Conservation (phyloP, 78 protist species). For the Polysphondylium violaceum region DNA sequence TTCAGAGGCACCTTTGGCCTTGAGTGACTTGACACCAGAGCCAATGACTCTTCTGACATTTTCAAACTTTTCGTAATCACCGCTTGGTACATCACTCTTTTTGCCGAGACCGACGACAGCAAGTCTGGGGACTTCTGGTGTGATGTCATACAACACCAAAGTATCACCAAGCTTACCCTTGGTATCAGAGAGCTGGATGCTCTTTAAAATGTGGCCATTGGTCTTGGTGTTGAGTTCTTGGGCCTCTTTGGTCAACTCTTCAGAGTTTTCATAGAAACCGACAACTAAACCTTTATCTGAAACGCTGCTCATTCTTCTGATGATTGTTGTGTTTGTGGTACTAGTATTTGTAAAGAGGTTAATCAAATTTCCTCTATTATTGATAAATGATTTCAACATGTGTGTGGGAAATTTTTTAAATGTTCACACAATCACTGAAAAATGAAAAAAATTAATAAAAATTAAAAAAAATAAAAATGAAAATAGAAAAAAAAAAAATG, state of each 20-base stretch:
- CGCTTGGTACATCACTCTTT: background rate
- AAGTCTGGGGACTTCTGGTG: slow-evolving; percentile 64
- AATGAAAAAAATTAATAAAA: too few species aligned
- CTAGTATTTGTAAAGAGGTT: too few species aligned
- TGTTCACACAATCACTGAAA: too few species aligned
- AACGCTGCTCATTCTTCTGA: too few species aligned
- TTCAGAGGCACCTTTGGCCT: slow-evolving; percentile 39
- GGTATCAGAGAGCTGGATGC: slow-evolving; percentile 43
- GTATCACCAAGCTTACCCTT: slow-evolving; percentile 71
- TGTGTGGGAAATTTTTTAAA: too few species aligned
- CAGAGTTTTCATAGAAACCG: slow-evolving; percentile 52
- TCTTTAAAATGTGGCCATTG: slow-evolving; percentile 23
- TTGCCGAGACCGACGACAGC: slow-evolving; percentile 76
- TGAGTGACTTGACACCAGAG: slow-evolving; percentile 58
- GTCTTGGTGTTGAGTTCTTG: slow-evolving; percentile 31
- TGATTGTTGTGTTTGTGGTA: too few species aligned
- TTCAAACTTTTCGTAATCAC: slow-evolving; percentile 26
- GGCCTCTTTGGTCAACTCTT: slow-evolving; percentile 49
- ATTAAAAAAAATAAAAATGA: too few species aligned
- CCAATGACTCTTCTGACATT: slow-evolving; percentile 40
- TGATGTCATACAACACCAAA: slow-evolving; percentile 32
- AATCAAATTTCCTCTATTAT: too few species aligned
- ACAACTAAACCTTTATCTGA: slow-evolving; percentile 52
- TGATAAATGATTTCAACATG: too few species aligned
- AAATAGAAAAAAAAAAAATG: too few species aligned